Conservation (phyloP, 1,284 basidiomycete genomes). For the Ceraceosorus guamensis region DNA sequence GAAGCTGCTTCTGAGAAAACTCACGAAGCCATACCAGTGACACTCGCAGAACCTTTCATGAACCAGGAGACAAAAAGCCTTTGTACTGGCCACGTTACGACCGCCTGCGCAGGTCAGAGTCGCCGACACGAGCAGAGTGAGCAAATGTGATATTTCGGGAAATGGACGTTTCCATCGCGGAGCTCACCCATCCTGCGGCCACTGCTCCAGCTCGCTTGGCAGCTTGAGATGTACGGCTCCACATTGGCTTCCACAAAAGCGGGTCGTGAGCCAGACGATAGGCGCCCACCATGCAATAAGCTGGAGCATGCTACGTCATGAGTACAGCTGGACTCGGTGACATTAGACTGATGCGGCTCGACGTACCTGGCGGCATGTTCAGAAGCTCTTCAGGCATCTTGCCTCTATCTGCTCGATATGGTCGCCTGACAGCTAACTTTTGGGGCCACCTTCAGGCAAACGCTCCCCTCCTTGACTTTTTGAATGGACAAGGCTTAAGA, state of each 20-base stretch:
- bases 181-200: conserved; percentile 22
- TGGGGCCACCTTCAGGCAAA: too few species aligned
- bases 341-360: too few species aligned
- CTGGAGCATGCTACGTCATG: too few species aligned
- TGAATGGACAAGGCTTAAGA: too few species aligned
- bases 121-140: neutral
- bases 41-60: conserved; percentile 28
- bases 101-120: conserved; percentile 11
- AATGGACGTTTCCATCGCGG: neutral
- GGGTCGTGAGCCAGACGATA: conserved; percentile 41
- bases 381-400: neutral
- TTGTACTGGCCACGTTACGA: conserved; percentile 40
- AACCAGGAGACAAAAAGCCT: conserved; percentile 34
- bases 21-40: conserved; percentile 20
- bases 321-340: too few species aligned
- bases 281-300: conserved; percentile 41
- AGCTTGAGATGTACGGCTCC: conserved; percentile 28
- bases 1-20: too few species aligned
- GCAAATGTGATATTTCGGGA: neutral
- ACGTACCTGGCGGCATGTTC: neutral
- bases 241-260: conserved; percentile 41
- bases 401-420: too few species aligned
- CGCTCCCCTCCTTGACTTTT: too few species aligned
- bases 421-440: too few species aligned
- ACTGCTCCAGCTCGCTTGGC: conserved; percentile 28